Conservation (phyloP, 495 filamentous ascomycete genomes). For the Zalerion maritima region DNA sequence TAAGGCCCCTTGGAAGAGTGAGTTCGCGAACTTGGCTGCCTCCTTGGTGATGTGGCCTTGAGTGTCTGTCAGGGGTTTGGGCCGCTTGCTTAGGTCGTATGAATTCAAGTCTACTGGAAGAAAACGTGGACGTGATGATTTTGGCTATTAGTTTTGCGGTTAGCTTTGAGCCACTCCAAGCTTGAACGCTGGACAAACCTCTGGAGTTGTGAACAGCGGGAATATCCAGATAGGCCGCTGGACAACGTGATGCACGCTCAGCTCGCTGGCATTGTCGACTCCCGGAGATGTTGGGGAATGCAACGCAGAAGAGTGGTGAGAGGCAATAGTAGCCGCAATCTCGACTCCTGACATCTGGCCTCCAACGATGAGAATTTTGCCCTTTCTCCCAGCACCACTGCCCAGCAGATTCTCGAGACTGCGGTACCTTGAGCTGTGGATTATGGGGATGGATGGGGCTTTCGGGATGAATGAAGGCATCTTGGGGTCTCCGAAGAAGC, state of each 20-base stretch:
- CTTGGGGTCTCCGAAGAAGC: constrained; percentile 55
- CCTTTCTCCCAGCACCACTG: constrained; percentile 13
- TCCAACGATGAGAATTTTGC: constrained; percentile 65
- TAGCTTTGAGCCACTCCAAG: constrained; percentile 1
- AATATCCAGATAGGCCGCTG: constrained; percentile 60
- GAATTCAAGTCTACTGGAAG: constrained; percentile 63
- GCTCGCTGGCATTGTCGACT: constrained; percentile 17
- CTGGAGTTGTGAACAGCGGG: constrained; percentile 43
- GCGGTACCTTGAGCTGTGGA: constrained; percentile 48
- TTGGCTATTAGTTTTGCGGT: constrained; percentile 16
- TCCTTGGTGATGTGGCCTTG: constrained; percentile 44
- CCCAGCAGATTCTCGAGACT: constrained; percentile 23
- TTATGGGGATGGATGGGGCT: constrained; percentile 22
- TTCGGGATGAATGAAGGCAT: constrained; percentile 29
- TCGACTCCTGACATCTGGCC: constrained; percentile 77
- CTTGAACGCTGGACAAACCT: constrained; percentile 15
- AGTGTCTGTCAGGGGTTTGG: constrained; percentile 38
- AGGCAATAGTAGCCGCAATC: constrained; percentile 55
- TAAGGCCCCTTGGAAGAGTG: constrained; percentile 37
- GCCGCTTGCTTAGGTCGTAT: constrained; percentile 52
- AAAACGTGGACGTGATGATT: constrained; percentile 39
- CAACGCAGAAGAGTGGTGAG: constrained; percentile 45
- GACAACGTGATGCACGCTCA: constrained; percentile 51
- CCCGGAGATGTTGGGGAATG: constrained; percentile 27
- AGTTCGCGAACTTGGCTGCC: constrained; percentile 34